These are phyloP conservation scores for Leccinum aurantiacum DNA, from an alignment of 768 basidiomycete species.

Conservation along the genomic window DNA sequence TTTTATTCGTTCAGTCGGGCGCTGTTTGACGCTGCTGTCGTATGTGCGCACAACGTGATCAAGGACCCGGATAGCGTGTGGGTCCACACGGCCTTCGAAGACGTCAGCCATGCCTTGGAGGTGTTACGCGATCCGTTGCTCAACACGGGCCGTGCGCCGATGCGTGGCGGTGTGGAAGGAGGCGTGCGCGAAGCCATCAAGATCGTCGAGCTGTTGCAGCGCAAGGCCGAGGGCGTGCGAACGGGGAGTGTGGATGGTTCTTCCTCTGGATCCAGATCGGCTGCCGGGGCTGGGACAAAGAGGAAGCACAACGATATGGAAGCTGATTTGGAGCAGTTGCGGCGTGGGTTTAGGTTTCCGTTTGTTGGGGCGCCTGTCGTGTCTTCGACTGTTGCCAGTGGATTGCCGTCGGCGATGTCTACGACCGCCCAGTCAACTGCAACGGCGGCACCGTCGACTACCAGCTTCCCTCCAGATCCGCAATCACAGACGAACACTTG, in stretches of 20 bases:
- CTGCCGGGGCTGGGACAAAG: slow-evolving; percentile 28
- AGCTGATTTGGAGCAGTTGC: slow-evolving; percentile 31
- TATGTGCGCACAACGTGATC: slow-evolving; percentile 62
- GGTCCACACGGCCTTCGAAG: slow-evolving; percentile 48
- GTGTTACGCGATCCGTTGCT: slow-evolving; percentile 40
- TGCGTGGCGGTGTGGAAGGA: slow-evolving; percentile 35
- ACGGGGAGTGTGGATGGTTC: slow-evolving; percentile 13
- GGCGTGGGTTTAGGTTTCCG: slow-evolving; percentile 42
- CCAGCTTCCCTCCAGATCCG: slow-evolving; percentile 3
- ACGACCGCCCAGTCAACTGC: neutral
- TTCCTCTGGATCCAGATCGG: slow-evolving; percentile 23
- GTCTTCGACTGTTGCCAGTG: slow-evolving; percentile 10
- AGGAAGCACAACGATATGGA: slow-evolving; percentile 45
- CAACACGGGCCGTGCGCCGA: slow-evolving; percentile 32
- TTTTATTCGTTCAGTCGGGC: slow-evolving; percentile 61
- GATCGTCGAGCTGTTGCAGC: slow-evolving; percentile 40
- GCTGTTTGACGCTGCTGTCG: slow-evolving; percentile 65
- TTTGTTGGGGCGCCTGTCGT: slow-evolving; percentile 40
- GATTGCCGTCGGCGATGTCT: neutral
- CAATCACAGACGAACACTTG: neutral
- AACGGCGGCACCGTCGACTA: neutral
- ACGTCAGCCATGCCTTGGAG: slow-evolving; percentile 44
- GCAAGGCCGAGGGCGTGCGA: slow-evolving; percentile 39
- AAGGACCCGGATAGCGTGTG: slow-evolving; percentile 49
- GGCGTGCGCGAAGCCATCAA: slow-evolving; percentile 38